Conservation (phyloP, 2,329 filamentous ascomycete genomes). For the Diaporthe eres region DNA sequence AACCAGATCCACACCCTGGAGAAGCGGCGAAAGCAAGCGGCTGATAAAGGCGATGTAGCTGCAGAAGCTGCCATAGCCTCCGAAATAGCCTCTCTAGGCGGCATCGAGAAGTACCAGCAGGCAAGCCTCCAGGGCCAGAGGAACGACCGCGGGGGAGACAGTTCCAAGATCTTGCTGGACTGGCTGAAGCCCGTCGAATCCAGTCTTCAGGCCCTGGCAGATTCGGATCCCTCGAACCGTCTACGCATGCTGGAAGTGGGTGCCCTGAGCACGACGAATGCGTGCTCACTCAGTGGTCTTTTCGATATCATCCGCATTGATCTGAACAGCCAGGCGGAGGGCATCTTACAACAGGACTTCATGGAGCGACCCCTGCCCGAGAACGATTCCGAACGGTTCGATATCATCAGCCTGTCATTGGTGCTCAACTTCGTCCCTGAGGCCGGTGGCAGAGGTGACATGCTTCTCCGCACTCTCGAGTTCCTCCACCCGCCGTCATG, state of each 20-base stretch:
- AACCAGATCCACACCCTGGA: constrained; percentile 76
- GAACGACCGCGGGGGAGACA: constrained; percentile 76
- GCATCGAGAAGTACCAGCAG: constrained; percentile 74
- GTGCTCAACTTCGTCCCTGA: constrained; percentile 96
- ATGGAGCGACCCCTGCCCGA: constrained; percentile 86
- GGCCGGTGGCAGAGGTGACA: constrained; percentile 80
- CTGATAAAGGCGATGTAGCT: constrained; percentile 65
- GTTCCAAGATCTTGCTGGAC: constrained; percentile 73
- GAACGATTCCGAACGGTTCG: constrained; percentile 76
- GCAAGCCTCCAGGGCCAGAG: constrained; percentile 79
- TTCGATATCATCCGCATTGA: constrained; percentile 90
- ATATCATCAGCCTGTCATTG: constrained; percentile 91
- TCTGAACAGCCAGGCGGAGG: constrained; percentile 85
- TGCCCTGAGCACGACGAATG: constrained; percentile 86
- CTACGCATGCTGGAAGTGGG: constrained; percentile 89
- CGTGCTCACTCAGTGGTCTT: constrained; percentile 79
- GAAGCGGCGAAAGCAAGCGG: constrained; percentile 71
- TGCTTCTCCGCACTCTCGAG: constrained; percentile 82
- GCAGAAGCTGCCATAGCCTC: constrained; percentile 62
- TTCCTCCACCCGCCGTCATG: constrained; percentile 70
- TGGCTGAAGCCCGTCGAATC: constrained; percentile 65
- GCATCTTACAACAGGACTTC: constrained; percentile 92
- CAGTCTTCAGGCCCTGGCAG: constrained; percentile 35
- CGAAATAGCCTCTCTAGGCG: constrained; percentile 71
- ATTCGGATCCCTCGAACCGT: constrained; percentile 41